Evolutionary conservation across 2,329 filamentous ascomycete species (phyloP), one percentile per base, ranked within the genome.

Genomic region (Tolypocladium paradoxum): DNA sequence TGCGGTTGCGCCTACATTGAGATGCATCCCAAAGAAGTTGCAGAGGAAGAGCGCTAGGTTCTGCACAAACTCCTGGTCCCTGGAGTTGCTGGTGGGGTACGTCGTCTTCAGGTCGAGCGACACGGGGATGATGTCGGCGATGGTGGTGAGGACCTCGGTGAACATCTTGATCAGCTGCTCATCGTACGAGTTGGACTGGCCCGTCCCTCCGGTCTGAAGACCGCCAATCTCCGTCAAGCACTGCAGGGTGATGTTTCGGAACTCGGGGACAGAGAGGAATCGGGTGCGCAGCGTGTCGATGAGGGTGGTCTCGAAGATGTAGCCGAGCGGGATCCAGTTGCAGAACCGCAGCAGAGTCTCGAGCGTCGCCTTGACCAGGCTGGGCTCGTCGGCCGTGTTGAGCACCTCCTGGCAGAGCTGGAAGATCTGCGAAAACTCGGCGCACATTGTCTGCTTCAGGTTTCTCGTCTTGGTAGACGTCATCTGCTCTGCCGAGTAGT

Each of bases 141-240:
- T 95, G 35, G 88, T 91, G 12, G 88, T 95, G 61, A 99, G 74
- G 24, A 93, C 93, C 68, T 96, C 92, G 45, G 93, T 97, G 72
- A 99, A 99, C 93, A 99, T 97, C 68, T 92, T 87, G 51, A 97
- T 86, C 47, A 99, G 81, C 73, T 96, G 92, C 68, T 99, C 93
- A 63, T 96, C 90, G 67, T 96, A 99, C 31, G 86, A 84, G 64
- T 83, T 79, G 18, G 79, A 72, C 61, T 82, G 79, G 68, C 72
- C 85, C 60, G 73, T 84, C 63, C 75, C 81, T 16, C 87, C 89
- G 29, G 92, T 93, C 67, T 95, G 90, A 57, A 99, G 76, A 56
- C 93, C 88, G 58, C 91, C 95, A 70, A 99, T 97, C 72, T 99
- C 93, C 4, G 93, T 99, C 69, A 99, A 77, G 62, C 91, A 96